A percentile compares a stretch with the other conserved stretches of the same genome.
Conservation (phyloP, 441 rosid species). For the Aleurites moluccanus region DNA sequence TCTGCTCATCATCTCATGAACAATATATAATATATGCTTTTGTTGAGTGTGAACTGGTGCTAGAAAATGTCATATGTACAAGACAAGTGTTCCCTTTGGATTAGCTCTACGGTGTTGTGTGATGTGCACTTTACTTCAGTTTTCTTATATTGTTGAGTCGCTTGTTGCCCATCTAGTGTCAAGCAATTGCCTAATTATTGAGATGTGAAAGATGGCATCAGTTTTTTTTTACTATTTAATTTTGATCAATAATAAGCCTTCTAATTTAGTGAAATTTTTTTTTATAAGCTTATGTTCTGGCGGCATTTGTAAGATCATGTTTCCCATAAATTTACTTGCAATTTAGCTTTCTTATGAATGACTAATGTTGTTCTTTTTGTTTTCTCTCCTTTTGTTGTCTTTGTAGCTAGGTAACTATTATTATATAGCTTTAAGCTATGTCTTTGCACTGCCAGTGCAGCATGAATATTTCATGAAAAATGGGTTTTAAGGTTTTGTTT, state of each 20-base stretch:
- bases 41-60: background rate
- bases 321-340: background rate
- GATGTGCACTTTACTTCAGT: background rate
- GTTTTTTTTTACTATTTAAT: background rate
- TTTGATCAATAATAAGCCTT: background rate
- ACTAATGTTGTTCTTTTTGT: background rate
- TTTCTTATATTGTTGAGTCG: background rate
- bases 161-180: background rate
- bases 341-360: background rate
- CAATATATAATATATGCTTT: background rate
- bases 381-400: background rate
- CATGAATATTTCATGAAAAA: conserved; percentile 6
- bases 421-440: conserved; percentile 2
- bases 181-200: background rate
- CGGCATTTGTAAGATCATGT: background rate
- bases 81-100: background rate
- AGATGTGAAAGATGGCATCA: background rate
- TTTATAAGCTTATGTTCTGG: background rate
- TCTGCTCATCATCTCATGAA: background rate
- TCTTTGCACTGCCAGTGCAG: background rate
- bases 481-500: conserved; percentile 8
- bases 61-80: background rate
- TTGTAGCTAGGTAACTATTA: background rate
- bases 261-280: background rate
- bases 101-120: background rate